Evolutionary conservation across 2,329 filamentous ascomycete species (phyloP), one percentile per base, ranked within the genome.

Genomic region (Dothideomycetes sp.): DNA sequence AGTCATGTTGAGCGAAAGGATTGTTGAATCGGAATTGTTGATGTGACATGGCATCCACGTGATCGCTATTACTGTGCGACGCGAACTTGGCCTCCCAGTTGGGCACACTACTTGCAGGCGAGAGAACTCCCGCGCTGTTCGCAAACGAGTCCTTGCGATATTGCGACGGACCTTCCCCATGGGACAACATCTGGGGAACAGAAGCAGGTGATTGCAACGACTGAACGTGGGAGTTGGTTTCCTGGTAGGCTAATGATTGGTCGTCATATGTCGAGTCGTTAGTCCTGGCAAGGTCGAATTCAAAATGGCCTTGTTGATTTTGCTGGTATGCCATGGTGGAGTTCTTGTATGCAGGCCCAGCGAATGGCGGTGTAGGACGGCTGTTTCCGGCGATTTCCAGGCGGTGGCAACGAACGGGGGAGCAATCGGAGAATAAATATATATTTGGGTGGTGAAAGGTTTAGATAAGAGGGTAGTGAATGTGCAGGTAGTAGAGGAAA

Each of bases 61-160:
- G 38, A 34, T 48, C 34, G 31, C 47, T 48, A 19, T 19, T 41
- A 11, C 29, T 19, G 36, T 49, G 34, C 9, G 11, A 12, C 9
- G 34, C 10, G 11, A 34, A 52, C 31, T 50, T 49, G 22, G 52
- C 50, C 34, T 58, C 53, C 56, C 56, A 59, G 10, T 42, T 43
- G 24, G 31, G 31, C 33, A 52, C 52, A 14, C 48, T 50, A 17
- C 53, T 52, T 11, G 48, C 43, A 9, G 54, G 52, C 31, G 54
- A 53, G 29, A 58, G 45, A 18, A 57, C 50, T 31, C 53, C 54
- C 37, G 50, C 49, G 44, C 47, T 53, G 44, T 49, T 50, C 33
- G 54, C 53, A 33, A 58, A 50, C 15, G 55, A 58, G 43, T 54
- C 54, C 42, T 53, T 59, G 44, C 56, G 53, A 17, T 27, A 27